Evolutionary conservation across 345 rosid genomes (phyloP).

Genomic region (Gossypium longicalyx): DNA sequence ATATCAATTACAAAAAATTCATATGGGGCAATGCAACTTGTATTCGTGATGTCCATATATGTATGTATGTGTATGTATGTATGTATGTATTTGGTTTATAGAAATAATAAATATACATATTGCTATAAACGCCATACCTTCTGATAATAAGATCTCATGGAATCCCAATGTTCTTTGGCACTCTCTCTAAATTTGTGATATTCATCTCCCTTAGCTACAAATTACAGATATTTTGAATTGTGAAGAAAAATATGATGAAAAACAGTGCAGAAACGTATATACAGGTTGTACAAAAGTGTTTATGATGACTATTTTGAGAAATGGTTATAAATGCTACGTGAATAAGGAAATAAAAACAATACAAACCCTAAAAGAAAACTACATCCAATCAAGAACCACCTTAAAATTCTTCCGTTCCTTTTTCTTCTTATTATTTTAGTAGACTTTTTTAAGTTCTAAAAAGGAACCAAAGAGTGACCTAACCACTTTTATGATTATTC

Average conservation of each 20-base stretch:
- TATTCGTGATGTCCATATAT: not conserved
- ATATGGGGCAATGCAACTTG: not conserved
- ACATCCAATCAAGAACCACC: constrained; percentile 1
- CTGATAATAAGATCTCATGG: constrained; percentile 52
- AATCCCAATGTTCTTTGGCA: constrained; percentile 69
- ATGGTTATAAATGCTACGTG: not conserved
- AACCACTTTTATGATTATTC: not conserved
- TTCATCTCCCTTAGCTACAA: constrained; percentile 65
- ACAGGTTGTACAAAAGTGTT: constrained; percentile 16
- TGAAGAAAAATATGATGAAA: constrained; percentile 1
- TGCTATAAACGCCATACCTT: constrained; percentile 39
- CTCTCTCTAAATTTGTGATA: constrained; percentile 52
- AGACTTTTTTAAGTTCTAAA: not conserved
- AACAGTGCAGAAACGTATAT: constrained; percentile 6
- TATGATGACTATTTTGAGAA: not conserved
- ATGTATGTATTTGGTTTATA: not conserved
- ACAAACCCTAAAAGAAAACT: not conserved
- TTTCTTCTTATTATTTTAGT: not conserved
- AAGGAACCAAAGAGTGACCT: not conserved
- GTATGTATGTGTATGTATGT: too few species aligned
- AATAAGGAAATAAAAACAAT: not conserved
- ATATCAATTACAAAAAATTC: not conserved
- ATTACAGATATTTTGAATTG: constrained; percentile 20
- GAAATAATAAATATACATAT: not conserved
- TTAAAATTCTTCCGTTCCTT: not conserved